These are phyloP conservation scores for Boletus subcaerulescens DNA, from an alignment of 768 basidiomycete genomes.

Conservation along the genomic window DNA sequence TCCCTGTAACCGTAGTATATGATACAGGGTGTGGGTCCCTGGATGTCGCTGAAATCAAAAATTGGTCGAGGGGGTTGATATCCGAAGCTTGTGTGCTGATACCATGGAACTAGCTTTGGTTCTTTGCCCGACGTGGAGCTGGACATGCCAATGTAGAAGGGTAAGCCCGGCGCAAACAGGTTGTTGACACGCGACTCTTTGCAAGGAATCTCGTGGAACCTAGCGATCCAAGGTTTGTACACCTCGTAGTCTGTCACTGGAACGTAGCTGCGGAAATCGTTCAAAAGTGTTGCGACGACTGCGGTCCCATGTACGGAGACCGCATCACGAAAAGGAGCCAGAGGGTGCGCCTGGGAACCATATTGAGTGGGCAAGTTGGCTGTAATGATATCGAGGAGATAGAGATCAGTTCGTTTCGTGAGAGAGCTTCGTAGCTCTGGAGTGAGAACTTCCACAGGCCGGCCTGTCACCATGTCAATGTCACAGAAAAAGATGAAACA, in stretches of 20 bases:
- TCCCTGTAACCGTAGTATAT: slow-evolving; percentile 3
- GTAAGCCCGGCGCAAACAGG: slow-evolving; percentile 15
- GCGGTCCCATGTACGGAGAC: not conserved
- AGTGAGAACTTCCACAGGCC: not conserved
- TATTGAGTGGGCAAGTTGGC: slow-evolving; percentile 2
- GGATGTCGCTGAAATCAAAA: not conserved
- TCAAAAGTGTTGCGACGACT: not conserved
- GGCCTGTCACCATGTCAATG: not conserved
- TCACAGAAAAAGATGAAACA: too few relatives aligned
- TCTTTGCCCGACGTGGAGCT: slow-evolving; percentile 14
- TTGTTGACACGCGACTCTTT: slow-evolving; percentile 8
- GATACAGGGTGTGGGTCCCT: not conserved
- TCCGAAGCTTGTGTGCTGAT: not conserved
- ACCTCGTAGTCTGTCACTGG: slow-evolving; percentile 10
- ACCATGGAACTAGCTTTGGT: slow-evolving; percentile 7
- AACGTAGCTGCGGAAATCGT: slow-evolving; percentile 10
- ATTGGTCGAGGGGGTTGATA: not conserved
- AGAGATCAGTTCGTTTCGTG: not conserved
- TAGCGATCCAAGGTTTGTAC: slow-evolving; percentile 9
- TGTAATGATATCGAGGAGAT: slow-evolving; percentile 6
- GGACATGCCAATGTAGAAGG: slow-evolving; percentile 8
- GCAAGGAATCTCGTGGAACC: slow-evolving; percentile 9
- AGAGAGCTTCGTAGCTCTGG: slow-evolving; percentile 2
- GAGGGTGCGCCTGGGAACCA: not conserved
- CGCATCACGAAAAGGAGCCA: slow-evolving; percentile 3